Evolutionary conservation across 2,329 filamentous ascomycete genomes (phyloP).

Genomic region (Alternaria gaisen): DNA sequence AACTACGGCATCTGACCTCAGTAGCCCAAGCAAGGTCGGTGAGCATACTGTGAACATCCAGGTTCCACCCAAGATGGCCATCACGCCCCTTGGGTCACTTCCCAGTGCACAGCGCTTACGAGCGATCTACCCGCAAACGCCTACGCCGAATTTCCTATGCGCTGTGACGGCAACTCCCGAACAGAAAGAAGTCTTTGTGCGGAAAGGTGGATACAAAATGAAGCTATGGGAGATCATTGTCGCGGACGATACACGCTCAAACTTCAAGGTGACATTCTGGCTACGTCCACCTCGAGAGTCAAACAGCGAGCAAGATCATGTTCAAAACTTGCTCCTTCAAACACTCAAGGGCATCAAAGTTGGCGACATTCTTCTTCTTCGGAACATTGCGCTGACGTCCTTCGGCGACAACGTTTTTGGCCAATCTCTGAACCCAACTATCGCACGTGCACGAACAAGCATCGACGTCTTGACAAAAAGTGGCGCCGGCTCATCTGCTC

Average conservation of each 20-base stretch:
- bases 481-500: conserved; percentile 60
- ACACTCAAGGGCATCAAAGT: conserved; percentile 63
- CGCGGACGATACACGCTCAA: conserved; percentile 83
- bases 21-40: conserved; percentile 32
- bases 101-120: conserved; percentile 72
- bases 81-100: conserved; percentile 74
- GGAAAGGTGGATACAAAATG: conserved; percentile 65
- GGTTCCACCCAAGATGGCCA: conserved; percentile 42
- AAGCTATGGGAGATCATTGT: conserved; percentile 59
- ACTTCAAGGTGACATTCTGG: conserved; percentile 89
- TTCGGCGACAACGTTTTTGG: conserved; percentile 84
- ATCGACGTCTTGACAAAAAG: conserved; percentile 72
- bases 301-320: conserved; percentile 22
- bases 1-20: conserved; percentile 38
- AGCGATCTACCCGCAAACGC: conserved; percentile 77
- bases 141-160: conserved; percentile 83
- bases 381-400: conserved; percentile 78
- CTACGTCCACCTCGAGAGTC: conserved; percentile 56
- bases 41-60: conserved; percentile 17
- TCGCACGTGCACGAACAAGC: conserved; percentile 72
- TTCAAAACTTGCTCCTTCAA: conserved; percentile 50
- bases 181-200: conserved; percentile 73
- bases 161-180: conserved; percentile 77
- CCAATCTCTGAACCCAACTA: conserved; percentile 76
- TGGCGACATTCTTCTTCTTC: conserved; percentile 80